Conservation (phyloP, 2,329 filamentous ascomycete species). For the Trichoderma polysporum region DNA sequence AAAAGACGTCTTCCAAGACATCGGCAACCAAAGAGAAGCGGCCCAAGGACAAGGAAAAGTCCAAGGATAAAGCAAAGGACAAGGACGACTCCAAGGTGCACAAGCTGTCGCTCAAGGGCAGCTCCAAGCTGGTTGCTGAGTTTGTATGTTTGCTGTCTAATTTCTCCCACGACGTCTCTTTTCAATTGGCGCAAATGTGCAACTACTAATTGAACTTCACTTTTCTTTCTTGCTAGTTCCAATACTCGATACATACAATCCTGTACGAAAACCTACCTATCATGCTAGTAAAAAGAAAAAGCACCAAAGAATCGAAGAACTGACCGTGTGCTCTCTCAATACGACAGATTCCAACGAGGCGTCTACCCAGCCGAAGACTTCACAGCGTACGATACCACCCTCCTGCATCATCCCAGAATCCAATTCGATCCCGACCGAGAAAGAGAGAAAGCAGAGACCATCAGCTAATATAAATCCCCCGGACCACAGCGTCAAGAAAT, state of each 20-base stretch:
- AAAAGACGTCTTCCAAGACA: neutral
- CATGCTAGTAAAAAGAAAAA: neutral
- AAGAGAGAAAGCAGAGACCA: neutral
- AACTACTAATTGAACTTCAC: conserved; percentile 23
- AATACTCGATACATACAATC: conserved; percentile 98
- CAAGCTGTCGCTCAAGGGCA: conserved; percentile 86
- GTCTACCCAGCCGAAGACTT: conserved; percentile 96
- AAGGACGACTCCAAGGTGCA: conserved; percentile 85
- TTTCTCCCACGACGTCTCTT: neutral
- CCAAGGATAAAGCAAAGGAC: conserved; percentile 34
- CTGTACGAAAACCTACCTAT: conserved; percentile 55
- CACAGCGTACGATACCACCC: conserved; percentile 69
- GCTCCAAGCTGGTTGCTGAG: conserved; percentile 85
- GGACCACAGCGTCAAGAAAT: conserved; percentile 78
- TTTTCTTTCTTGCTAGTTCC: conserved; percentile 58
- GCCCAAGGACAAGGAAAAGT: conserved; percentile 33
- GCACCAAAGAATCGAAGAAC: neutral
- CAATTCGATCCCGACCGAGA: neutral
- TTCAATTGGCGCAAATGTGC: neutral
- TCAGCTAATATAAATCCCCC: neutral
- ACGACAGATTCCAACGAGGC: conserved; percentile 73
- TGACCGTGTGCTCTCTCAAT: conserved; percentile 2
- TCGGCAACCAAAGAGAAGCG: conserved; percentile 9
- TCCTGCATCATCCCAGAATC: neutral
- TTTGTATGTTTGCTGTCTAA: conserved; percentile 68